Base-by-base conservation (phyloP, 2,329 filamentous ascomycete species). In the Alternaria sp. region DNA sequence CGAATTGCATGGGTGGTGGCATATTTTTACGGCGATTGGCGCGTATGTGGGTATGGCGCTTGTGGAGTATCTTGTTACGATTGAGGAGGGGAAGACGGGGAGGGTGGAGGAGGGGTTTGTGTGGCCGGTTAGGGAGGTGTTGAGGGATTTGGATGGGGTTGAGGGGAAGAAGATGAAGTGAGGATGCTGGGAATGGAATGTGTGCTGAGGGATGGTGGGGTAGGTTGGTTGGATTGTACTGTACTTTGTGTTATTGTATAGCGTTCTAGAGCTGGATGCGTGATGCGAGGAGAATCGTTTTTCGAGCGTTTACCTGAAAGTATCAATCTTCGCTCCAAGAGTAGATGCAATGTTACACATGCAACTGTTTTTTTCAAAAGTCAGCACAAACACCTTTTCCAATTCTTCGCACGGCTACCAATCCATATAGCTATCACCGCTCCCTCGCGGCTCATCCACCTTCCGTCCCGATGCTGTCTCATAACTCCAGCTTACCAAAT, bases 1-100 rank as follows among this genome's bases (percentile, higher is more conserved):
- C 5, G 88, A 89, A 76, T 70, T 89, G 13, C 88, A 89, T 69
- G 88, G 87, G 1, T 89, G 87, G 88, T 90, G 88, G 88, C 88
- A 90, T 68, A 76, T 89, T 15, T 77, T 88, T 25, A 90, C 87
- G 0, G 88, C 86, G 0, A 78, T 87, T 19, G 84, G 85, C 1
- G 86, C 87, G 5, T 82, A 81, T 23, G 71, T 75, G 3, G 78
- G 78, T 17, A 81, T 81, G 76, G 77, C 77, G 30, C 59, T 80
- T 3, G 75, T 76, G 1, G 78, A 80, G 67, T 78, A 79, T 46
- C 69, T 81, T 8, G 75, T 77, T 26, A 78, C 77, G 0, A 67
- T 76, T 8, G 68, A 75, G 19, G 73, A 76, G 21, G 74, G 71
- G 6, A 67, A 67, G 43, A 73, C 67, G 4, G 69, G 68, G 23